Evolutionary conservation across 352 stramenopile species (phyloP), one percentile per base, ranked within the genome.

Genomic region (Phytophthora niederhauseri): DNA sequence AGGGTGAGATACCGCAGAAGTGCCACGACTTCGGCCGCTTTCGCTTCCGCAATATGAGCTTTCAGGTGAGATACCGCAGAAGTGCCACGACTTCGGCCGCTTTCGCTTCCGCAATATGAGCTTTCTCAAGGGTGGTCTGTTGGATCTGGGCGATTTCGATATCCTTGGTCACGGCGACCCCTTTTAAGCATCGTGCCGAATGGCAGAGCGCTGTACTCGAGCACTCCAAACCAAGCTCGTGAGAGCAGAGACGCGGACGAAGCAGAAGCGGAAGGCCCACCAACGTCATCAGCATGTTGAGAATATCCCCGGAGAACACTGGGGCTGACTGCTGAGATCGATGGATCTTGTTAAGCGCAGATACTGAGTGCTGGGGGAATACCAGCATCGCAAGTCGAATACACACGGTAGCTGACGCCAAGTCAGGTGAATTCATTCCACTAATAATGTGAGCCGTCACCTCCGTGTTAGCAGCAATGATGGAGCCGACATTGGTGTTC

Each of bases 351-450:
- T 93, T 96, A 14, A 96, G 76, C 6, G 72, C 72, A n/a, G 82
- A 85, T 0, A 96, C 78, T 0, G 89, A 95, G 61, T 92, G 83
- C 7, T 92, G 66, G 0, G 89, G 89, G 64, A 96, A 92, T 36
- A 94, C 73, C 8, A 96, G 70, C 89, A 94, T 95, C 1, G 83
- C 87, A 28, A 96, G 72, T n/a, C 86, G 85, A 64, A 95, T 90
- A 60, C 83, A 94, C 31, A 95, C 79, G 7, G 81, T 93, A 7
- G 82, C 83, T 8, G 82, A 86, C 53, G 89, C 71, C 20, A 94
- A 58, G 52, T 94, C 87, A 0, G 76, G 43, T 0, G 85, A 84
- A 20, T 80, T 72, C 59, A 96, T 89, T 34, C 81, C 87, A 26
- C 68, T 68, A 7, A 95, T 77, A 62, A 95, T 78, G 20, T 89